phyloP scores from a whole-genome alignment of 2,329 filamentous ascomycete genomes.

The Sarocladium oryzae region DNA sequence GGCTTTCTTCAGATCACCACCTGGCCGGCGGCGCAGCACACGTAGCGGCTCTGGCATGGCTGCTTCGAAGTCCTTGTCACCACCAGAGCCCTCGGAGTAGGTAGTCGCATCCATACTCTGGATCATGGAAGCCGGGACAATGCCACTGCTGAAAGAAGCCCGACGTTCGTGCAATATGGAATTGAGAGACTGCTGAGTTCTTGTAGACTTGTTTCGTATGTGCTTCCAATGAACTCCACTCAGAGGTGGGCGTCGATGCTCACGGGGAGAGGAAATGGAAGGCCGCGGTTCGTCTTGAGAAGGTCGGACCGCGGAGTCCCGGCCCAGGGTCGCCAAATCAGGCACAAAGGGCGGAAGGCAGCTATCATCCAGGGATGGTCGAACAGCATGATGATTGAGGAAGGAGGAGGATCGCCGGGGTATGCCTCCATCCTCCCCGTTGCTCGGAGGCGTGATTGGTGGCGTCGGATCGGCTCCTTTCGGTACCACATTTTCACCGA shows the following conservation, averaged over 20 bases:
- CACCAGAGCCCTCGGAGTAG: slow-evolving; percentile 44
- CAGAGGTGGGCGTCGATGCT: slow-evolving; percentile 21
- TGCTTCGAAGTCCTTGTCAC: slow-evolving; percentile 31
- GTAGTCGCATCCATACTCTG: slow-evolving; percentile 58
- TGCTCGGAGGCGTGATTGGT: slow-evolving; percentile 52
- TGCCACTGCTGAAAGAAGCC: slow-evolving; percentile 54
- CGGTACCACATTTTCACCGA: slow-evolving; percentile 45
- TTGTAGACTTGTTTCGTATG: slow-evolving; percentile 39
- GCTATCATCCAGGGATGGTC: slow-evolving; percentile 26
- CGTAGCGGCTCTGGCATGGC: slow-evolving; percentile 48
- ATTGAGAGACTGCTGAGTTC: slow-evolving; percentile 41
- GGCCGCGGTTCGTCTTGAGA: slow-evolving; percentile 28
- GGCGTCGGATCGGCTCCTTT: slow-evolving; percentile 50
- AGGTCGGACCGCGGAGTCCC: slow-evolving; percentile 15
- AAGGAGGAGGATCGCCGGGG: slow-evolving; percentile 51
- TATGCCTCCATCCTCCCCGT: slow-evolving; percentile 30
- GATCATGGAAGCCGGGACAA: slow-evolving; percentile 42
- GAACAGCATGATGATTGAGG: slow-evolving; percentile 40
- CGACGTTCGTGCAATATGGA: slow-evolving; percentile 49
- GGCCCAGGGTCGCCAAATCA: slow-evolving; percentile 35
- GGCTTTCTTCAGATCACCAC: slow-evolving; percentile 66
- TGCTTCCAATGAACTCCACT: slow-evolving; percentile 29
- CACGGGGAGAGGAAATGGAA: slow-evolving; percentile 23
- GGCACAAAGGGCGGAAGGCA: slow-evolving; percentile 42
- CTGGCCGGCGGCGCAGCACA: slow-evolving; percentile 64